A percentile compares a stretch with the other conserved stretches of the same genome.
phyloP scores from a whole-genome alignment of 108 stramenopile genomes.

The Cyclotella baltica region DNA sequence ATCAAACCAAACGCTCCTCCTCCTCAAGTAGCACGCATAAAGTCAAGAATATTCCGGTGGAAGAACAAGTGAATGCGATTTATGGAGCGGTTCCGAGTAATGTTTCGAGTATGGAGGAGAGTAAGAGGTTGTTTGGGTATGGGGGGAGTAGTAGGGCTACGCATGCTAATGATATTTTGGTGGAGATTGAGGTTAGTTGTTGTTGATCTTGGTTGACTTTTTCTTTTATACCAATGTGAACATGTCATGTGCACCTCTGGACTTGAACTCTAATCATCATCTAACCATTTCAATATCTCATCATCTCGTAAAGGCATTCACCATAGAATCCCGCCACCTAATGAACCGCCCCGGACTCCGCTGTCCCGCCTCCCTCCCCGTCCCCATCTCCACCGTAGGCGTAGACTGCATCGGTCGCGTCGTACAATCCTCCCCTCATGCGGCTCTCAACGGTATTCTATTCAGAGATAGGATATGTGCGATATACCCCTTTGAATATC shows the following conservation, averaged over 20 bases:
- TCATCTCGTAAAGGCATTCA: slow-evolving; percentile 20
- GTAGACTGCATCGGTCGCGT: slow-evolving; percentile 51
- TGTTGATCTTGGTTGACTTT: too few species aligned
- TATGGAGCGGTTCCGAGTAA: too few species aligned
- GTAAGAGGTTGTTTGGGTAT: too few species aligned
- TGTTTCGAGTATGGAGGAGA: too few species aligned
- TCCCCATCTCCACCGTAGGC: slow-evolving; percentile 30
- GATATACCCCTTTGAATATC: slow-evolving; percentile 50
- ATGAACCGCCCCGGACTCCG: slow-evolving; percentile 51
- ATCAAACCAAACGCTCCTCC: too few species aligned
- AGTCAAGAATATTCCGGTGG: too few species aligned
- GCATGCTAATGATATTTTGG: slow-evolving; percentile 50
- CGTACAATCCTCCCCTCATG: slow-evolving; percentile 34
- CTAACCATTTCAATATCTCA: neutral
- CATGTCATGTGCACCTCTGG: too few species aligned
- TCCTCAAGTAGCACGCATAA: too few species aligned
- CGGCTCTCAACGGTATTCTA: slow-evolving; percentile 41
- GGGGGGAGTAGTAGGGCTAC: slow-evolving; percentile 8
- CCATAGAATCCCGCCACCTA: slow-evolving; percentile 36
- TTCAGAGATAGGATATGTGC: slow-evolving; percentile 46
- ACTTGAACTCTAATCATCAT: neutral
- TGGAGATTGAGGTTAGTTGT: slow-evolving; percentile 46
- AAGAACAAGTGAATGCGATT: too few species aligned
- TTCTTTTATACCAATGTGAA: neutral
- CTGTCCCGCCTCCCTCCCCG: slow-evolving; percentile 20